A percentile compares a stretch with the other conserved stretches of the same genome.
These are phyloP conservation scores for Candida sp. DNA, from an alignment of 1,139 yeast genomes.

Conservation along the genomic window DNA sequence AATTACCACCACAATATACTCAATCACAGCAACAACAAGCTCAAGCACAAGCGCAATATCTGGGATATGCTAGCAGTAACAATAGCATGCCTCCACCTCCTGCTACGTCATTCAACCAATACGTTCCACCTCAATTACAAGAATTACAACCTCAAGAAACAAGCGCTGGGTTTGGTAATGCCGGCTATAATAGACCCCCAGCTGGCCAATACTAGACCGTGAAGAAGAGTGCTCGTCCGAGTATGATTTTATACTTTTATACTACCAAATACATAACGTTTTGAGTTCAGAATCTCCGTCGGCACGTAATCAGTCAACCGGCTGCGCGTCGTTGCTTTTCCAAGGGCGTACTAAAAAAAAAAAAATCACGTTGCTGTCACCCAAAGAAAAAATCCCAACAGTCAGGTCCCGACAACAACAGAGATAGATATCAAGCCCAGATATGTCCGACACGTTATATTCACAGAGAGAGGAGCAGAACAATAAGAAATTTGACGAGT, in stretches of 20 bases:
- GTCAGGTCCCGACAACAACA: neutral
- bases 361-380: neutral
- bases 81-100: neutral
- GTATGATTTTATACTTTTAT: too few relatives aligned
- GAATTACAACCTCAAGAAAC: conserved; percentile 35
- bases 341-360: neutral
- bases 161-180: conserved; percentile 42
- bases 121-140: conserved; percentile 7
- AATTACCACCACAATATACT: conserved; percentile 1
- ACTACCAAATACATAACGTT: too few relatives aligned
- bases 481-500: conserved; percentile 47
- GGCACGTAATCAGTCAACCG: too few relatives aligned
- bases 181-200: conserved; percentile 9
- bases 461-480: conserved; percentile 50
- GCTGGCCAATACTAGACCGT: neutral
- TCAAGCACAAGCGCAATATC: conserved; percentile 2
- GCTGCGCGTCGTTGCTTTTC: neutral
- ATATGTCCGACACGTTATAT: conserved; percentile 41
- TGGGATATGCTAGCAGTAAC: neutral
- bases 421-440: neutral
- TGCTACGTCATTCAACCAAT: conserved; percentile 8
- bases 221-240: too few relatives aligned
- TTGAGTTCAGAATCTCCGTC: too few relatives aligned
- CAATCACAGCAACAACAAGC: conserved; percentile 5
- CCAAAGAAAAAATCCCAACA: neutral